Base-by-base conservation (phyloP, 2,329 filamentous ascomycete species). In the Aspergillus sp. region DNA sequence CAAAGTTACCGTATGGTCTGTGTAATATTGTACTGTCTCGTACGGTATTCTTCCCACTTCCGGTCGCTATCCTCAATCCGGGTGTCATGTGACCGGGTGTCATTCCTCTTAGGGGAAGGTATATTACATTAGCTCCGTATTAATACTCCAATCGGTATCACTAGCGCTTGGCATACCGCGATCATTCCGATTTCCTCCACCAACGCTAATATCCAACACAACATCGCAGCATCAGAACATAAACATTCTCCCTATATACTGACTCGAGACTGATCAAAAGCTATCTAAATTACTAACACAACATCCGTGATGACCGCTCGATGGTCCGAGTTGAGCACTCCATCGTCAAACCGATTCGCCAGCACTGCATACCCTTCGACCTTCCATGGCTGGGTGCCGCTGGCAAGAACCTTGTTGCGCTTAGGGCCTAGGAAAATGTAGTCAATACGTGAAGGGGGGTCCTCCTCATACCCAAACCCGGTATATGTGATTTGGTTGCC, bases 291-390 rank as follows among this genome's bases (percentile, higher is more conserved):
- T 32, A 32, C 8, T 32, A 68, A 49, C 5, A 52, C 49, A 26
- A 65, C 60, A 66, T 81, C 78, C 2, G 71, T 74, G 37, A 81
- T 71, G 5, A 82, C 78, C 37, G 73, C 75, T 37, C 76, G 66
- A 57, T 82, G 79, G 54, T 82, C 79, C 45, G 75, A 80, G 43
- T 64, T 69, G 51, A 69, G 77, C 3, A 81, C 62, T 2, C 70
- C 72, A 51, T 79, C 74, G 36, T 82, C 78, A 51, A 80, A 81
- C 37, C 60, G 57, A 50, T 77, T 82, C 7, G 68, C 60, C 38
- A 81, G 53, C 3, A 80, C 77, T 7, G 71, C 69, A 58, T 77
- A 80, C 4, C 66, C 72, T 46, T 69, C 59, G 3, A 74, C 62
- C 29, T 46, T 53, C 71, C 75, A 77, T 5, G 52, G 54, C 38